phyloP scores from a whole-genome alignment of 2,329 filamentous ascomycete genomes.

The Talaromyces sp. region DNA sequence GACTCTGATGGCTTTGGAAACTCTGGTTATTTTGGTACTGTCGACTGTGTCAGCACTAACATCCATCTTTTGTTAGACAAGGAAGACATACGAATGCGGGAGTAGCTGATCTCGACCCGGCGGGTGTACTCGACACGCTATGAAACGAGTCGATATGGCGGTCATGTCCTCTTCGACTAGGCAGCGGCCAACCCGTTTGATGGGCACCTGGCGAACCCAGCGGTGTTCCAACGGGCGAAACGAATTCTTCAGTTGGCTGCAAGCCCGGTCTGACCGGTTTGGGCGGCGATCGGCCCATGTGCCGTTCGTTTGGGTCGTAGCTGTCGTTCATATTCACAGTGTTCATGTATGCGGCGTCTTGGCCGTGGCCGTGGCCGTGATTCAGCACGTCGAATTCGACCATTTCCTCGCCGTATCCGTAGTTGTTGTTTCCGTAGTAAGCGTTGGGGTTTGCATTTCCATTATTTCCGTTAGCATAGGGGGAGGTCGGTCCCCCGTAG shows the following conservation, averaged over 20 bases:
- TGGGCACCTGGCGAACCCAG: background rate
- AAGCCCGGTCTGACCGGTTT: conserved; percentile 26
- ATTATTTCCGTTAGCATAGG: conserved; percentile 6
- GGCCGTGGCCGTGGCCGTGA: conserved; percentile 11
- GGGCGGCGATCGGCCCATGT: conserved; percentile 17
- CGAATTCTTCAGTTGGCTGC: conserved; percentile 25
- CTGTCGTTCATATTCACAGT: conserved; percentile 15
- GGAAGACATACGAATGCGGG: conserved; percentile 27
- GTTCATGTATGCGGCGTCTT: conserved; percentile 18
- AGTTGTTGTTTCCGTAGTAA: conserved; percentile 16
- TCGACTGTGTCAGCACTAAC: conserved; percentile 12
- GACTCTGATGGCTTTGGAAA: conserved; percentile 34
- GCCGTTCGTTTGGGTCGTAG: conserved; percentile 22
- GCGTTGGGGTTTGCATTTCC: conserved; percentile 7
- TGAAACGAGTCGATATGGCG: conserved; percentile 23
- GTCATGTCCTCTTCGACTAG: conserved; percentile 11
- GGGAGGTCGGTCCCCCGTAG: background rate
- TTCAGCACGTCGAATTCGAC: conserved; percentile 24
- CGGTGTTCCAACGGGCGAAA: conserved; percentile 14
- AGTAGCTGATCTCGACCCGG: conserved; percentile 31
- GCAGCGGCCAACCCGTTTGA: conserved; percentile 22
- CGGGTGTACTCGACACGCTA: conserved; percentile 23
- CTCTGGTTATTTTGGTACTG: conserved; percentile 24
- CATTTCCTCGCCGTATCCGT: conserved; percentile 28
- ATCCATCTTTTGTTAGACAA: background rate